Evolutionary conservation across 1,284 basidiomycete species (phyloP), one percentile per base, ranked within the genome.

Genomic region (Takashimella koratensis): DNA sequence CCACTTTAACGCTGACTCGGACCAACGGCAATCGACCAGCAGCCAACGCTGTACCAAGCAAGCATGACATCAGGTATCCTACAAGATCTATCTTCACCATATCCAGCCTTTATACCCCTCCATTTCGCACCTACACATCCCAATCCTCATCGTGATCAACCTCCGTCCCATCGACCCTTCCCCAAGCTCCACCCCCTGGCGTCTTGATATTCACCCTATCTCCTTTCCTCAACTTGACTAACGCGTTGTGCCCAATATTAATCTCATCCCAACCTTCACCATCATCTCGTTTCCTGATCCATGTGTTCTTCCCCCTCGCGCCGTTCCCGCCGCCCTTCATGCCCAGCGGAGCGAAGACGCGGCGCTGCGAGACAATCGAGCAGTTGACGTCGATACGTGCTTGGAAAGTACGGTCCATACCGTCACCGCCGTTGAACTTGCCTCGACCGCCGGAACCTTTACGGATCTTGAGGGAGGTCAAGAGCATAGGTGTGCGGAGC

Each of bases 391-490:
- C 80, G 71, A 93, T 85, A 40, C 89, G 79, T 71, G 97, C 87
- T 76, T 97, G 91, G 48, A 97, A 82, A 60, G 94, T 89, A 30
- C 94, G 81, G 30, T 90, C 79, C 21, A 88, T 88, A 13, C 94
- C 94, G 65, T 95, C 87, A 1, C 94, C 93, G 11, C 93, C 94
- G 27, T 77, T 78, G 79, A 83, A 92, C 62, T 83, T 78, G 1
- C 94, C 94, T 21, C 79, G 71, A 0, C 94, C 94, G 12, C 84
- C 91, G 1, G 87, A 90, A 21, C 83, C 85, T n/a, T 82, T 73
- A 8, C 93, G 83, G 52, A 95, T 75, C 13, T 86, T 86, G 74
- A 96, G 96, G 62, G 83, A 70, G 65, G 89, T 87, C 22, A 96
- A 68, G 62, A 96, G 79, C 11, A 96, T 86, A 1, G 93, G 92